Percentiles rank a stretch among this genome's conserved stretches.
Evolutionary conservation across 306 rosid species (phyloP).

Genomic region (Citrullus amarus): DNA sequence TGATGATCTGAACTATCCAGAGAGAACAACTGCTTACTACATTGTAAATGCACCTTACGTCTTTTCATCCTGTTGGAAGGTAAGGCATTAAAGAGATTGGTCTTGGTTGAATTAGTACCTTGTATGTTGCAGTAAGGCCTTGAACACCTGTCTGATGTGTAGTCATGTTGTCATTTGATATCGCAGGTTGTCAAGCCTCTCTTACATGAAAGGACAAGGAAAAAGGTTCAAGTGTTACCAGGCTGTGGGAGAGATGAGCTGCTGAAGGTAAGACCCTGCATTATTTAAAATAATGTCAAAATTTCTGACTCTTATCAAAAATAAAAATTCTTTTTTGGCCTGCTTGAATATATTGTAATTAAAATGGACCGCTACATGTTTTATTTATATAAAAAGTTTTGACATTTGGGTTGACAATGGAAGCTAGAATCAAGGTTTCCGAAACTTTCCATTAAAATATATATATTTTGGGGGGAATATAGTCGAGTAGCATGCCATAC

Average conservation of each 20-base stretch:
- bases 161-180: background rate
- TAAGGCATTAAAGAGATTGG: slow-evolving; percentile 18
- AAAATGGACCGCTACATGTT: background rate
- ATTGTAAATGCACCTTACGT: slow-evolving; percentile 76
- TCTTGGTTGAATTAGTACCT: slow-evolving; percentile 6
- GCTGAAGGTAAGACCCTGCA: slow-evolving; percentile 41
- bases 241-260: slow-evolving; percentile 88
- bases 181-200: slow-evolving; percentile 85
- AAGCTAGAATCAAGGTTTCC: slow-evolving; percentile 1
- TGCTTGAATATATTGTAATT: background rate
- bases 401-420: background rate
- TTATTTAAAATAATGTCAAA: background rate
- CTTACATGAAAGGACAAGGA: slow-evolving; percentile 88
- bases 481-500: background rate
- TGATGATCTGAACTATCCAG: slow-evolving; percentile 96
- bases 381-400: background rate
- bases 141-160: background rate
- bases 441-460: background rate
- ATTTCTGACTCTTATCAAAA: background rate
- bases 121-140: background rate
- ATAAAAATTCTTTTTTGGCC: background rate
- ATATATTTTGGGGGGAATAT: background rate
- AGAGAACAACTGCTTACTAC: slow-evolving; percentile 80
- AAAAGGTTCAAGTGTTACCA: slow-evolving; percentile 67
- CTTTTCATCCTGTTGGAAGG: slow-evolving; percentile 98